Evolutionary conservation across 495 filamentous ascomycete genomes (phyloP).

Genomic region (Hypoxylon trugodes): DNA sequence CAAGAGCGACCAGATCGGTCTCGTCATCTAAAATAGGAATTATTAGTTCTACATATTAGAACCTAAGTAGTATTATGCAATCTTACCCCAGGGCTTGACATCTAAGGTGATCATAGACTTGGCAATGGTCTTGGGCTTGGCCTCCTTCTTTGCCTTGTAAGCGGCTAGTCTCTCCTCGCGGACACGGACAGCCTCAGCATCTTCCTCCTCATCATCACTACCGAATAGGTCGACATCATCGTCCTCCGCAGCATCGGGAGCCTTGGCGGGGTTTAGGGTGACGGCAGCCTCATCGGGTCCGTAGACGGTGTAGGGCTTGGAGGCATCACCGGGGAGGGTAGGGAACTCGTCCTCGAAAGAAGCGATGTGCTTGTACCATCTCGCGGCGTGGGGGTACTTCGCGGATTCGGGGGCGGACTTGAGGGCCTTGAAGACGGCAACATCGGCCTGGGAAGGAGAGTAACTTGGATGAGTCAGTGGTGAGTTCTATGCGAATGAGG

Average conservation of each 20-base stretch:
- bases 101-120: conserved; percentile 96
- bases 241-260: conserved; percentile 80
- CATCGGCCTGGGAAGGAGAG: conserved; percentile 92
- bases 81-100: conserved; percentile 98
- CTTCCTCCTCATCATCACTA: conserved; percentile 90
- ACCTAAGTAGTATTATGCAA: background rate
- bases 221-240: conserved; percentile 91
- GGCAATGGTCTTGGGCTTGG: conserved; percentile 86
- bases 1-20: conserved; percentile 85
- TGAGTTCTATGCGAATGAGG: background rate
- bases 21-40: conserved; percentile 72
- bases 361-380: conserved; percentile 99
- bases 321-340: conserved; percentile 88
- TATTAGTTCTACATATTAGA: conserved; percentile 34
- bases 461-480: conserved; percentile 63
- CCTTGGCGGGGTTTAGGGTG: conserved; percentile 86
- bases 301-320: conserved; percentile 86
- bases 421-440: conserved; percentile 90
- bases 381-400: conserved; percentile 92
- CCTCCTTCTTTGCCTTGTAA: conserved; percentile 97
- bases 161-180: conserved; percentile 89
- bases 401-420: conserved; percentile 74
- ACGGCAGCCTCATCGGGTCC: conserved; percentile 82
- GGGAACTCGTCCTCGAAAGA: conserved; percentile 90
- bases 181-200: conserved; percentile 80